Evolutionary conservation across 129 eudicot genomes (phyloP), one percentile per base, ranked within the genome.

Genomic region (Flaveria trinervia): DNA sequence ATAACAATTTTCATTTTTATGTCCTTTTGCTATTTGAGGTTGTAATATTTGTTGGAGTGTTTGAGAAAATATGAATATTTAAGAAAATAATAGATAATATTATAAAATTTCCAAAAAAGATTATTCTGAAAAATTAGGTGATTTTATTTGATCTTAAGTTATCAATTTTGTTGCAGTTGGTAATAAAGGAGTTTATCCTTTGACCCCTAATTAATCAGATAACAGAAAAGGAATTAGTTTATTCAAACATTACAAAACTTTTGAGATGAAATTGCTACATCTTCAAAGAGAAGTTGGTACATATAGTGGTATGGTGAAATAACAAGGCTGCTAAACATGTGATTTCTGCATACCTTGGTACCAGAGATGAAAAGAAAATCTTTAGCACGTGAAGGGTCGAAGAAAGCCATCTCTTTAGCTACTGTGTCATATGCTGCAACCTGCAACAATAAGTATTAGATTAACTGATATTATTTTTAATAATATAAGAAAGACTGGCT

Each of bases 341-440:
- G 26, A 2, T 0, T 7, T 20, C 72, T 70, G 12, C 86, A 60
- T 59, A 86, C 96, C 97, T 92, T 92, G 20, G 98, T 92, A 15
- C 98, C 96, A 13, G 98, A 92, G 68, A 92, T 92, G 85, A 89
- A 92, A 68, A 92, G 86, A 76, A 92, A 92, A 69, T 92, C 98
- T 77, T 88, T 81, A 77, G 96, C 85, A 52, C 96, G 93, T 44
- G 96, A 84, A 61, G 96, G 98, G 68, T 92, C 96, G 68, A 92
- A 92, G 57, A 92, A 92, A 60, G 96, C 91, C 98, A 92, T 92
- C 75, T 88, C 74, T 79, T 85, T 83, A 83, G 75, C 92, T 5
- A 70, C 81, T 4, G 88, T 92, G 76, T 92, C 92, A 59, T 92
- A 92, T 81, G 98, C 98, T 49, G 98, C 98, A 81, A 92, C 98